phyloP scores from a whole-genome alignment of 1,284 basidiomycete genomes.

The Rhizoctonia solani region DNA sequence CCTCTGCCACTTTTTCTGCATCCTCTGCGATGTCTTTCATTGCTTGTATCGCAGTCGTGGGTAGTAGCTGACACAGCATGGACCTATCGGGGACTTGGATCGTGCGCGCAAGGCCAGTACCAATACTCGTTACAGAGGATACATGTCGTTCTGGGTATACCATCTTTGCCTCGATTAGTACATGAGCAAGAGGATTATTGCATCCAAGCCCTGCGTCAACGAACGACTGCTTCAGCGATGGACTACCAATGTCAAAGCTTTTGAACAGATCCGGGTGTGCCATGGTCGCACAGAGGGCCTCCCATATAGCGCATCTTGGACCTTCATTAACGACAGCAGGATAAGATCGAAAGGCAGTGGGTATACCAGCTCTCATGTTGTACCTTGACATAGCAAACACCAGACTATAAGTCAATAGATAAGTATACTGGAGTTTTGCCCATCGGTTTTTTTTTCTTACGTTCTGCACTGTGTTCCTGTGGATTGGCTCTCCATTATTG shows the following conservation, averaged over 20 bases:
- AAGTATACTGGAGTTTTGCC: not conserved
- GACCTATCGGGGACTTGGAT: not conserved
- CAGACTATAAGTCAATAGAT: not conserved
- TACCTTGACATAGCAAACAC: constrained; percentile 1
- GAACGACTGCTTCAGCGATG: not conserved
- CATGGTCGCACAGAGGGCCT: constrained; percentile 9
- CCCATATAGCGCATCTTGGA: constrained; percentile 1
- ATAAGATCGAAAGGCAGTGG: not conserved
- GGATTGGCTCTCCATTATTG: not conserved
- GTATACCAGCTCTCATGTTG: not conserved
- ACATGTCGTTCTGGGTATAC: constrained; percentile 2
- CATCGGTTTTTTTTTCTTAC: not conserved
- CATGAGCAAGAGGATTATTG: constrained; percentile 7
- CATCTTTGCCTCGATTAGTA: not conserved
- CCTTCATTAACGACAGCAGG: not conserved
- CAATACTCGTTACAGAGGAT: not conserved
- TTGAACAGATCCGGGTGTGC: constrained; percentile 1
- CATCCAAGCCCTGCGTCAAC: not conserved
- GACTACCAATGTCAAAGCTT: not conserved
- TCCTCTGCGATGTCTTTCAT: constrained; percentile 2
- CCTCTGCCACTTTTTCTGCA: constrained; percentile 8
- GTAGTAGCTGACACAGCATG: not conserved
- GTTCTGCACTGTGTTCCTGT: not conserved
- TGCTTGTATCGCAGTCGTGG: not conserved
- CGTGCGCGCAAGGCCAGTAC: not conserved